Percentiles rank a stretch among this genome's conserved stretches.
These are phyloP conservation scores for Hypsizygus ulmarius DNA, from an alignment of 1,284 basidiomycete genomes.

Conservation along the genomic window DNA sequence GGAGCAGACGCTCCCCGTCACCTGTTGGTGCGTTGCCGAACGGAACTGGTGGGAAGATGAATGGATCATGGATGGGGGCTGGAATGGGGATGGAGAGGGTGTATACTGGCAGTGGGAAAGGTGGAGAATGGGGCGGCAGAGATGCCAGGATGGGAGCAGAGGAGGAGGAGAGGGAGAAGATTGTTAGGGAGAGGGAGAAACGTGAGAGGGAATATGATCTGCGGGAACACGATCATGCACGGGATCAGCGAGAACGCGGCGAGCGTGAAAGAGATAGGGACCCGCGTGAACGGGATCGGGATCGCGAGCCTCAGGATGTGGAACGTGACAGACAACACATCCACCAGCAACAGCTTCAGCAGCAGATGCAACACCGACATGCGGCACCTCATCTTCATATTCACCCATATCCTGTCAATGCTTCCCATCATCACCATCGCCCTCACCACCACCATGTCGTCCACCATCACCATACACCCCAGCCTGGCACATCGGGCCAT, in stretches of 20 bases:
- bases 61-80: constrained; percentile 27
- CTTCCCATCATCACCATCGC: constrained; percentile 35
- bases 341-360: constrained; percentile 26
- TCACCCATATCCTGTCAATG: constrained; percentile 22
- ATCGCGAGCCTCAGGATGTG: constrained; percentile 21
- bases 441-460: constrained; percentile 34
- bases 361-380: constrained; percentile 24
- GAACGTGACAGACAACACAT: constrained; percentile 24
- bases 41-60: constrained; percentile 16
- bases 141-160: constrained; percentile 22
- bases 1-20: constrained; percentile 19
- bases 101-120: constrained; percentile 17
- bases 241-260: constrained; percentile 23
- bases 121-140: constrained; percentile 20
- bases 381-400: constrained; percentile 20
- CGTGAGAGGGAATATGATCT: constrained; percentile 25
- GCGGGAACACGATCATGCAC: constrained; percentile 22
- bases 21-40: constrained; percentile 14
- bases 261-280: constrained; percentile 28
- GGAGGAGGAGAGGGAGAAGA: constrained; percentile 23
- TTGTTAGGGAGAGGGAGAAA: constrained; percentile 25
- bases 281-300: constrained; percentile 20
- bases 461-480: constrained; percentile 35
- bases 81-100: constrained; percentile 26
- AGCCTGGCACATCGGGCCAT: constrained; percentile 22